Evolutionary conservation across 176 grass and related monocot genomes (phyloP), one percentile per base, ranked within the genome.

Genomic region (Melocanna baccifera): DNA sequence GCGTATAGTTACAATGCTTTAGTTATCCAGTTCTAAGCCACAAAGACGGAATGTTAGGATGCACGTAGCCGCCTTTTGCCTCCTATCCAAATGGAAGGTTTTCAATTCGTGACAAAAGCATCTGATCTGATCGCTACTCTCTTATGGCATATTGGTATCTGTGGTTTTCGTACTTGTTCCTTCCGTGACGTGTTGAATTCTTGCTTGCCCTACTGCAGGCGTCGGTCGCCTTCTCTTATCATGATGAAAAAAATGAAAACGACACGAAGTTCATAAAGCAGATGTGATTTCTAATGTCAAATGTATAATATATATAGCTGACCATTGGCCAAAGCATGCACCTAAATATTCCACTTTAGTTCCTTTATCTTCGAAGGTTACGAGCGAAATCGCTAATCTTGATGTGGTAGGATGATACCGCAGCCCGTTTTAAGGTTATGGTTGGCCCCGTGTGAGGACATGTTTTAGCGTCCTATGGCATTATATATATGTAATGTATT

Each of bases 181-280:
- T 86, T 62, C 46, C 43, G 5, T 25, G 57, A 65, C 57, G 61
- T 79, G 43, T 20, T 80, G 46, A 57, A 29, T 73, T 22, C 15
- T 58, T 42, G 12, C 62, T 57, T 85, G 48, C 48, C 47, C 1
- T 19, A 25, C 40, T 11, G 16, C 37, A 67, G 7, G 23, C 68
- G 42, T 64, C 59, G 10, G 67, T 74, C 69, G 14, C 68, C 34
- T 29, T 86, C 57, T 39, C 68, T 66, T 81, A 80, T 86, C 76
- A 73, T 74, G 85, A 86, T 51, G 40, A 69, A 18, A 71, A 62
- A 20, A n/a, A 20, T 25, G 84, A 79, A 79, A 86, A 52, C 23
- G 66, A 79, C 75, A 28, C 40, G 26, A 26, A 32, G 69, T 32
- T 40, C 53, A 47, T 29, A 82, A 83, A 43, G 80, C 40, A 72